Evolutionary conservation across 805 yeast species (phyloP).

Genomic region (Brettanomyces anomalus): DNA sequence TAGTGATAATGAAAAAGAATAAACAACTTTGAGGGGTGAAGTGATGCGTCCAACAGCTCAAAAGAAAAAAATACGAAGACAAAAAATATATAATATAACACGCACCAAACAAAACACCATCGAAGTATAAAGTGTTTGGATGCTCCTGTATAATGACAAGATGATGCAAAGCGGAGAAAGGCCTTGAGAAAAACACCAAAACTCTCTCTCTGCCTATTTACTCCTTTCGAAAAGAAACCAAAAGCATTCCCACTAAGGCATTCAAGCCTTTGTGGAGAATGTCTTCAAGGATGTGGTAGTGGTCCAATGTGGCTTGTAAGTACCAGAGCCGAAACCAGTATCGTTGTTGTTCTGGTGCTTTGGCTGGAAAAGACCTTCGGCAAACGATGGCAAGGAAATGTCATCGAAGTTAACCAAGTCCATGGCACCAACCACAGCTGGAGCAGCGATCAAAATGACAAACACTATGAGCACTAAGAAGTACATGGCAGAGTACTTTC

Average conservation of each 20-base stretch:
- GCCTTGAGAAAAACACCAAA: too few species aligned
- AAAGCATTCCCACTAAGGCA: background rate
- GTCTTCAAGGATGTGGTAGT: conserved; percentile 33
- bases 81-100: too few species aligned
- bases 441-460: conserved; percentile 75
- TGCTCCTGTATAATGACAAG: too few species aligned
- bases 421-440: conserved; percentile 68
- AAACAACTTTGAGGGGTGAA: too few species aligned
- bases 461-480: conserved; percentile 61
- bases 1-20: too few species aligned
- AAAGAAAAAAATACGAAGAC: too few species aligned
- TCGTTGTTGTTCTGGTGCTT: conserved; percentile 75
- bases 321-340: conserved; percentile 48
- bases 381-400: conserved; percentile 24
- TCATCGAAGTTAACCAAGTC: conserved; percentile 30
- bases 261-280: conserved; percentile 37
- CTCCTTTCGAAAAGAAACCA: too few species aligned
- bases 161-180: too few species aligned
- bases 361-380: conserved; percentile 81
- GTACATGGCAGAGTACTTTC: conserved; percentile 82
- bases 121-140: too few species aligned
- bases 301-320: conserved; percentile 36
- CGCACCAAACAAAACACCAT: too few species aligned
- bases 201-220: too few species aligned
- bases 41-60: too few species aligned